phyloP scores from a whole-genome alignment of 768 basidiomycete genomes.

The Chalciporus sphaerocephalus region DNA sequence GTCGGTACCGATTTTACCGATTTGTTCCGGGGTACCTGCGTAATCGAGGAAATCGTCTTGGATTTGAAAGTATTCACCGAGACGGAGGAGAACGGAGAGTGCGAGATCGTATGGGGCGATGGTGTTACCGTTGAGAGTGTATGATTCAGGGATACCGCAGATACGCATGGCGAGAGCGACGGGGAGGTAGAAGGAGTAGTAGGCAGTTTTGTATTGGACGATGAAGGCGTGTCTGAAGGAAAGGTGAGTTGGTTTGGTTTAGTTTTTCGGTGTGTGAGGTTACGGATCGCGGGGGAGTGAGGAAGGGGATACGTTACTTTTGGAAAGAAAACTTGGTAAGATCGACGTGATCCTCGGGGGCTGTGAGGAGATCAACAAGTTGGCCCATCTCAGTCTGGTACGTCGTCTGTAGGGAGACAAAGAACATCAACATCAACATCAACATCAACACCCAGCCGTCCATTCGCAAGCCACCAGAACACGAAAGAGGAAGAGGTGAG shows the following conservation, averaged over 20 bases:
- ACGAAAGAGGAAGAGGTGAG: too few relatives aligned
- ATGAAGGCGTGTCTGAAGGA: slow-evolving; percentile 92
- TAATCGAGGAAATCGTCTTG: slow-evolving; percentile 98
- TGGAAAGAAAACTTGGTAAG: slow-evolving; percentile 82
- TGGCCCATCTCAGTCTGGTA: slow-evolving; percentile 97
- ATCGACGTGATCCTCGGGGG: slow-evolving; percentile 86
- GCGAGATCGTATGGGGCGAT: slow-evolving; percentile 68
- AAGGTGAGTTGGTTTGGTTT: too few relatives aligned
- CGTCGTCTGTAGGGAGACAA: slow-evolving; percentile 40
- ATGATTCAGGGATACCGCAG: slow-evolving; percentile 54
- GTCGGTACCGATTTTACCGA: slow-evolving; percentile 97
- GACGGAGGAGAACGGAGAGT: slow-evolving; percentile 75
- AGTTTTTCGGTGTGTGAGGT: too few relatives aligned
- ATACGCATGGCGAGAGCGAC: slow-evolving; percentile 92
- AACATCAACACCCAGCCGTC: too few relatives aligned
- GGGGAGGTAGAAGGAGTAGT: slow-evolving; percentile 98
- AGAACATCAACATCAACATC: too few relatives aligned
- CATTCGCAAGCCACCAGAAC: too few relatives aligned
- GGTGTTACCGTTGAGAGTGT: slow-evolving; percentile 37
- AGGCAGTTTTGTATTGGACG: slow-evolving; percentile 96
- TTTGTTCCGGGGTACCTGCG: slow-evolving; percentile 81
- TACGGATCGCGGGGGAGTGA: not conserved
- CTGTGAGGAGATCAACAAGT: slow-evolving; percentile 92
- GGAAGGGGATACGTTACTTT: slow-evolving; percentile 42
- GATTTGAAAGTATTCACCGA: slow-evolving; percentile 98